A percentile compares a stretch with the other conserved stretches of the same genome.
phyloP scores from a whole-genome alignment of 305 asterid species.

The Ilex paraguariensis region DNA sequence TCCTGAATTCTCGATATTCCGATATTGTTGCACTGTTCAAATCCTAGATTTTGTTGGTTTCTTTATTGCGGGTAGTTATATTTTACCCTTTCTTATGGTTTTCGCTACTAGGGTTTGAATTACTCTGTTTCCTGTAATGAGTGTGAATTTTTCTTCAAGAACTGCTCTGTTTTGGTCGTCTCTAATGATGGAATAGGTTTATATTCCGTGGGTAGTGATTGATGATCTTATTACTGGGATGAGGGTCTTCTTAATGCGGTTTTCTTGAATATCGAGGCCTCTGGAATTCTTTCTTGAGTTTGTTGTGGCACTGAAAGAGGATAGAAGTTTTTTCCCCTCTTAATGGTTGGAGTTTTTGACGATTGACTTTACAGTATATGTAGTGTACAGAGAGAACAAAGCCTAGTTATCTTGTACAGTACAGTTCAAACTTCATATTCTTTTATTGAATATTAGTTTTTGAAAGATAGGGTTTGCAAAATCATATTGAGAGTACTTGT shows the following conservation, averaged over 20 bases:
- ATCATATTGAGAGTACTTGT: slow-evolving; percentile 14
- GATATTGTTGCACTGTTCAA: too few relatives aligned
- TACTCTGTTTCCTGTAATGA: slow-evolving; percentile 13
- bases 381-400: slow-evolving; percentile 28
- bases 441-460: slow-evolving; percentile 17
- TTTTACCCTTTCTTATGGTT: too few relatives aligned
- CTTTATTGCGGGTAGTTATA: too few relatives aligned
- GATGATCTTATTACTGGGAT: slow-evolving; percentile 10
- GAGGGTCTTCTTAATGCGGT: slow-evolving; percentile 19
- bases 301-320: slow-evolving; percentile 9
- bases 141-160: slow-evolving; percentile 21
- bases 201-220: neutral
- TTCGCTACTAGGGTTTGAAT: slow-evolving; percentile 39
- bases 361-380: slow-evolving; percentile 16
- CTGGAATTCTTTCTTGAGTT: slow-evolving; percentile 12
- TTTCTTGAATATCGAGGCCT: slow-evolving; percentile 17
- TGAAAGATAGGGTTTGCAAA: slow-evolving; percentile 17
- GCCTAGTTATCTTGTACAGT: slow-evolving; percentile 22
- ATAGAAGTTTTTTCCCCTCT: slow-evolving; percentile 7
- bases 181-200: slow-evolving; percentile 12
- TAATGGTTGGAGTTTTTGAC: slow-evolving; percentile 17
- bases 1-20: too few relatives aligned
- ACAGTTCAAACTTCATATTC: slow-evolving; percentile 11
- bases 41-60: too few relatives aligned
- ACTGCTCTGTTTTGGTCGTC: slow-evolving; percentile 25